Evolutionary conservation across 2,329 filamentous ascomycete species (phyloP), one percentile per base, ranked within the genome.

Genomic region (Fusarium hainanense): DNA sequence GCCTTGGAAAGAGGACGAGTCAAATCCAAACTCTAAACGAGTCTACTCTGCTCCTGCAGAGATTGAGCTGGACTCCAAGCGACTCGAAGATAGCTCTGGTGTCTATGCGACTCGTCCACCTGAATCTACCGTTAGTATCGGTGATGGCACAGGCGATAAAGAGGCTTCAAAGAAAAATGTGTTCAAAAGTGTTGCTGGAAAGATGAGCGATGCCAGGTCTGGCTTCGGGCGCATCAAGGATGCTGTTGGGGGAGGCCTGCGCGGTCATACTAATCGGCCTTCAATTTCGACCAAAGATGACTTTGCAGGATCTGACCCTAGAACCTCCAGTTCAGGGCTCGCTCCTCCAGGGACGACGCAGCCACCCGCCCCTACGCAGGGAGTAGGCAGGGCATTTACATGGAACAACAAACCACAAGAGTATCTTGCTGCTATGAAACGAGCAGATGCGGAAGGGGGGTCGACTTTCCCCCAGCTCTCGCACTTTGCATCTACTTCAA

Each of bases 191-290:
- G 92, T 96, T 18, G 91, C 91, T 4, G 92, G 88, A 7, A 91
- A 92, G 70, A 91, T 93, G 77, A 92, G 88, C 67, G 93, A 97
- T 79, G 92, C 93, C 47, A 90, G 92, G 48, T 93, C 91, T 58
- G 93, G 94, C 1, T 86, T 97, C 58, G 92, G 92, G 3, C 90
- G 93, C 37, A 94, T 98, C 77, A 94, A 94, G 76, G 93, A 95
- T 76, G 93, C 90, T 4, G 92, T 97, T 37, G 92, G 93, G 2
- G 84, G 85, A 16, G 82, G 81, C 13, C 77, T 84, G n/a, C 84
- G 84, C 68, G 85, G 86, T 3, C 87, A 90, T 63, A 74, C 76
- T 48, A 84, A 79, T 69, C 85, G 85, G 16, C 83, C 84, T n/a
- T 89, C 88, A 6, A 67, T 77, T 12, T 75, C 78, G 11, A 74